These are phyloP conservation scores for Trichoderma simmonsii DNA, from an alignment of 2,329 filamentous ascomycete species.

Conservation along the genomic window DNA sequence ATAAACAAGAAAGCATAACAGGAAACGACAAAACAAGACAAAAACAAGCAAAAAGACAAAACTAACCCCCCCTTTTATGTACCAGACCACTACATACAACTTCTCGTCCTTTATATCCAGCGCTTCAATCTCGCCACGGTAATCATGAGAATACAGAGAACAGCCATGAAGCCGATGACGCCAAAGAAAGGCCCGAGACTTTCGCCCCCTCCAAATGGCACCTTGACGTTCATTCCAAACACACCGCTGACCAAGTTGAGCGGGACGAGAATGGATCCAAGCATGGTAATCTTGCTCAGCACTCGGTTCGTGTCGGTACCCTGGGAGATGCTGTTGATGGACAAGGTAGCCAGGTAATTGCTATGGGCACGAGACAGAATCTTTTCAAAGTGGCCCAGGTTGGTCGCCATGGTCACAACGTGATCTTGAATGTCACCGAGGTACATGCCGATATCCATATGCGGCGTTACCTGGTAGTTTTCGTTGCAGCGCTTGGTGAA, in stretches of 20 bases:
- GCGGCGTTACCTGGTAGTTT: constrained; percentile 90
- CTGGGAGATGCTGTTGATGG: constrained; percentile 84
- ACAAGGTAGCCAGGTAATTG: constrained; percentile 94
- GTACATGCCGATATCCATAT: constrained; percentile 95
- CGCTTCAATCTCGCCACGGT: constrained; percentile 43
- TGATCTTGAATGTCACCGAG: constrained; percentile 98
- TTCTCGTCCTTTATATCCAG: constrained; percentile 41
- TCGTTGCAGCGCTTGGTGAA: constrained; percentile 99
- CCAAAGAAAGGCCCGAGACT: constrained; percentile 54
- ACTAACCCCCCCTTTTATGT: neutral
- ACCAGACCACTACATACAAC: neutral
- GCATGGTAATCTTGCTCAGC: constrained; percentile 89
- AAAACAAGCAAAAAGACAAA: neutral
- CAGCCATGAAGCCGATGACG: constrained; percentile 52
- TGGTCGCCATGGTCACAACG: constrained; percentile 98
- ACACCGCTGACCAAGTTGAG: constrained; percentile 87
- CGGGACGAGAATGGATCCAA: constrained; percentile 93
- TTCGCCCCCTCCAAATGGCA: constrained; percentile 58
- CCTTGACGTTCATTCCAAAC: constrained; percentile 82
- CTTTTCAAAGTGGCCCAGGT: constrained; percentile 93
- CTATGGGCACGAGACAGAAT: constrained; percentile 91
- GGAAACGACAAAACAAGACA: neutral
- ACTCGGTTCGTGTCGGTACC: constrained; percentile 86
- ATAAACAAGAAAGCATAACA: neutral
- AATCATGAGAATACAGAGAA: constrained; percentile 49